These are phyloP conservation scores for Middelhovenomyces tepae DNA, from an alignment of 805 yeast genomes.

Conservation along the genomic window DNA sequence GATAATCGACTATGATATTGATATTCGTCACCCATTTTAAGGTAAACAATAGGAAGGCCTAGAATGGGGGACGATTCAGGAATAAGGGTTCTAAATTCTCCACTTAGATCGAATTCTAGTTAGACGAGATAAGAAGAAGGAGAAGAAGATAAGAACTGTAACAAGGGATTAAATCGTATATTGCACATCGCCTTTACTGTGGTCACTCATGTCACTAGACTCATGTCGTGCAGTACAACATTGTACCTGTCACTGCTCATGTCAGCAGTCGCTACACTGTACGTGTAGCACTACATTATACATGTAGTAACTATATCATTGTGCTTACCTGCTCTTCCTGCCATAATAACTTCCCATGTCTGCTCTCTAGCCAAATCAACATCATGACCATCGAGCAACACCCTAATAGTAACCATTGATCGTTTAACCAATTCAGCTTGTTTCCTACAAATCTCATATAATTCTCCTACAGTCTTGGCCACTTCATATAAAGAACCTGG, in stretches of 20 bases:
- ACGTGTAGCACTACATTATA: conserved; percentile 13
- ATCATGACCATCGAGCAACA: conserved; percentile 27
- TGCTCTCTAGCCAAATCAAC: conserved; percentile 18
- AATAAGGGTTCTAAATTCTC: conserved; percentile 2
- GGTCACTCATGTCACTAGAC: conserved; percentile 8
- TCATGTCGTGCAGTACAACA: conserved; percentile 20
- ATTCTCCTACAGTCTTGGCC: conserved; percentile 18
- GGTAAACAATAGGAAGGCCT: conserved; percentile 1
- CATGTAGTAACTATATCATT: conserved; percentile 1
- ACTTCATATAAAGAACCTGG: conserved; percentile 19
- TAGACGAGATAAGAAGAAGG: too few relatives aligned
- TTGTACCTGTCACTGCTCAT: conserved; percentile 12
- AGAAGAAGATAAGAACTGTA: too few relatives aligned
- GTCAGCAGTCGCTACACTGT: conserved; percentile 14
- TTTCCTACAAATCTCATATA: conserved; percentile 19
- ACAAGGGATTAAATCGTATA: too few relatives aligned
- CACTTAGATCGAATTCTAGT: neutral
- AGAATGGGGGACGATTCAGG: conserved; percentile 1
- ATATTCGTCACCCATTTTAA: neutral
- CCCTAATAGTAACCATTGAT: conserved; percentile 18
- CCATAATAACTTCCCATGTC: conserved; percentile 27
- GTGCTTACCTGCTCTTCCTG: conserved; percentile 19
- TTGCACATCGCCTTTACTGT: conserved; percentile 7
- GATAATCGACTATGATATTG: conserved; percentile 8
- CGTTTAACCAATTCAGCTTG: conserved; percentile 14